phyloP scores from a whole-genome alignment of 2,329 filamentous ascomycete species.

The Westerdykella sp. region DNA sequence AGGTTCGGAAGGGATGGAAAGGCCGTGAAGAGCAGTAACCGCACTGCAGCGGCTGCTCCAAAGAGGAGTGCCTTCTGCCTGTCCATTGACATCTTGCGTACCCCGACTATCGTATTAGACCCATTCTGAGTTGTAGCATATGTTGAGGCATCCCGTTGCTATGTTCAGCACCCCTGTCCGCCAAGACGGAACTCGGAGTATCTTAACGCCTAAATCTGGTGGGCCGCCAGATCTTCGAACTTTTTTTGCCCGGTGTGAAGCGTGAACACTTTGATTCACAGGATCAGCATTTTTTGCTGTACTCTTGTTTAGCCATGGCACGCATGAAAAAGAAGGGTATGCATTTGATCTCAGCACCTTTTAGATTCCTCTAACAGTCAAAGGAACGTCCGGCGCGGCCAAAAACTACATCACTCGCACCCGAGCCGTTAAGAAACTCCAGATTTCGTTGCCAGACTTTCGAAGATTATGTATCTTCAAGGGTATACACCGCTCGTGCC shows the following conservation, averaged over 20 bases:
- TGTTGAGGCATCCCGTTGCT: not conserved
- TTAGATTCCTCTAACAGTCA: slow-evolving; percentile 12
- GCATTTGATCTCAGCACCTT: slow-evolving; percentile 5
- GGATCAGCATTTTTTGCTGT: not conserved
- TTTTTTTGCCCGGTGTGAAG: slow-evolving; percentile 22
- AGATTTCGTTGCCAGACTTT: slow-evolving; percentile 95
- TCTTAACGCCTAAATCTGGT: slow-evolving; percentile 14
- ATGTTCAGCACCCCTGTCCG: slow-evolving; percentile 1
- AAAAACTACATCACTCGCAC: slow-evolving; percentile 98
- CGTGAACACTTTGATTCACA: not conserved
- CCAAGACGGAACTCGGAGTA: slow-evolving; percentile 13
- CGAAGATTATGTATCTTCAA: slow-evolving; percentile 99
- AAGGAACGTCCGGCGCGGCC: slow-evolving; percentile 78
- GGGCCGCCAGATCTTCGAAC: slow-evolving; percentile 19
- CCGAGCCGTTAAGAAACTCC: slow-evolving; percentile 93
- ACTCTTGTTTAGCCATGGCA: slow-evolving; percentile 23
- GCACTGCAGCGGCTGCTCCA: slow-evolving; percentile 66
- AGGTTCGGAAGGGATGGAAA: slow-evolving; percentile 82
- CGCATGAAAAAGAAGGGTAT: slow-evolving; percentile 58
- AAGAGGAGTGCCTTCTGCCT: slow-evolving; percentile 63
- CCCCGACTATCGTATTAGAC: not conserved
- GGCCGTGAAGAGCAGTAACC: slow-evolving; percentile 69
- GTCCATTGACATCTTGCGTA: slow-evolving; percentile 46
- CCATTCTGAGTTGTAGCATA: not conserved
- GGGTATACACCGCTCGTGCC: slow-evolving; percentile 43